Evolutionary conservation across 331 rosid genomes (phyloP).

Genomic region (Malus hybrid): DNA sequence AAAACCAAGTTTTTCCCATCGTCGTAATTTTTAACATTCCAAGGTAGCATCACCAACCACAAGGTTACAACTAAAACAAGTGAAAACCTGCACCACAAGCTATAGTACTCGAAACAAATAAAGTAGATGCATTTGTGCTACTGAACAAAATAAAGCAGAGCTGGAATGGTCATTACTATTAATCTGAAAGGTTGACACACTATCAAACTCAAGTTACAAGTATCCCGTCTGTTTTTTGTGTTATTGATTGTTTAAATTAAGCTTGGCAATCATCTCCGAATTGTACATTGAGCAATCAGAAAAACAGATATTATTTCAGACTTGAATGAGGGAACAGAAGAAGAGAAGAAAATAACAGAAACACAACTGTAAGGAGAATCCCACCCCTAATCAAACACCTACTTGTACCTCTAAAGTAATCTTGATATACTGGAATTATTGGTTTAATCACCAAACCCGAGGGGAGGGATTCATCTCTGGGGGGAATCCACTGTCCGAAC

Average conservation of each 20-base stretch:
- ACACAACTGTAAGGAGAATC: slow-evolving; percentile 27
- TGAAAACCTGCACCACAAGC: slow-evolving; percentile 1
- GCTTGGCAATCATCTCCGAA: slow-evolving; percentile 47
- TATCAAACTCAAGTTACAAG: slow-evolving; percentile 32
- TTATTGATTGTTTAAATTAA: slow-evolving; percentile 47
- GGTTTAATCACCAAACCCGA: slow-evolving; percentile 30
- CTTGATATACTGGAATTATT: slow-evolving; percentile 32
- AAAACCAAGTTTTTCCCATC: neutral
- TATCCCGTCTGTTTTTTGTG: slow-evolving; percentile 20
- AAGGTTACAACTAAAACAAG: neutral
- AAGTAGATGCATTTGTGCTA: neutral
- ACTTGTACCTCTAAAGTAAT: slow-evolving; percentile 35
- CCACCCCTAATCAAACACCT: slow-evolving; percentile 45
- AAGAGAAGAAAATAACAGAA: slow-evolving; percentile 21
- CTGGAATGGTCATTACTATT: slow-evolving; percentile 32
- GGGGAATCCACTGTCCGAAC: slow-evolving; percentile 96
- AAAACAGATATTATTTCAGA: slow-evolving; percentile 55
- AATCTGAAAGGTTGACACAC: slow-evolving; percentile 36
- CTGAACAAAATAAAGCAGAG: slow-evolving; percentile 6
- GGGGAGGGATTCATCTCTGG: slow-evolving; percentile 57
- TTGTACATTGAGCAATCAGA: slow-evolving; percentile 41
- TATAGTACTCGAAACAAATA: neutral
- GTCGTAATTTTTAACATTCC: neutral
- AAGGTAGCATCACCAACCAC: neutral
- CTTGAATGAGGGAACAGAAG: slow-evolving; percentile 48